phyloP scores from a whole-genome alignment of 257 asterid genomes.

The Solanum infundibuliforme region DNA sequence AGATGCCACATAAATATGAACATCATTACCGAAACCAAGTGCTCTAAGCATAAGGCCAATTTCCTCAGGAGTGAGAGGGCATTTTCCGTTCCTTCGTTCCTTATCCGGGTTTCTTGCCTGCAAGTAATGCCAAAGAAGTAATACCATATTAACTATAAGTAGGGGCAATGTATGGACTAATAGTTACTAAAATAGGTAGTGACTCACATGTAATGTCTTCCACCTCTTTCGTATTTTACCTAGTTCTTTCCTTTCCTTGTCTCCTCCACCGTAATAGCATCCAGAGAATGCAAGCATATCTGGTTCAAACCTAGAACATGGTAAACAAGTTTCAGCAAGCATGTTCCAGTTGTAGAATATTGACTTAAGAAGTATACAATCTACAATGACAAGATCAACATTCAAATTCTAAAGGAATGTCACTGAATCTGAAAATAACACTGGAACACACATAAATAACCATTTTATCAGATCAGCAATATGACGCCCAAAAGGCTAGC shows the following conservation, averaged over 20 bases:
- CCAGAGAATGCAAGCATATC: constrained; percentile 88
- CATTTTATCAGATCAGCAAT: neutral
- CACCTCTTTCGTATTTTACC: constrained; percentile 54
- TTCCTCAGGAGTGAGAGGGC: constrained; percentile 69
- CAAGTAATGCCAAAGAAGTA: constrained; percentile 8
- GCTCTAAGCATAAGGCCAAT: constrained; percentile 76
- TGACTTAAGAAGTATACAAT: neutral
- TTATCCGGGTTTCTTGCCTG: constrained; percentile 50
- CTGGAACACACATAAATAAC: neutral
- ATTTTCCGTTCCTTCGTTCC: constrained; percentile 61
- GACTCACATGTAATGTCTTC: constrained; percentile 57
- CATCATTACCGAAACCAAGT: constrained; percentile 52
- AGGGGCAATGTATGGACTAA: neutral
- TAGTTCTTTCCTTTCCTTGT: constrained; percentile 38
- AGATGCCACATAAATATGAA: constrained; percentile 68
- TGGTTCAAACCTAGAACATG: constrained; percentile 49
- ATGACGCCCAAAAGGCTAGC: neutral
- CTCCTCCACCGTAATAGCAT: constrained; percentile 71
- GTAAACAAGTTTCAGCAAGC: neutral
- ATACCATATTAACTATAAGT: neutral
- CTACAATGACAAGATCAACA: neutral
- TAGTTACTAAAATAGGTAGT: neutral
- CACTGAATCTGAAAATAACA: neutral
- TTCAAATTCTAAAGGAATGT: neutral
- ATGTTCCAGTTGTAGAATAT: neutral